Evolutionary conservation across 352 stramenopile species (phyloP), one percentile per base, ranked within the genome.

Genomic region (Globisporangium perplexum): DNA sequence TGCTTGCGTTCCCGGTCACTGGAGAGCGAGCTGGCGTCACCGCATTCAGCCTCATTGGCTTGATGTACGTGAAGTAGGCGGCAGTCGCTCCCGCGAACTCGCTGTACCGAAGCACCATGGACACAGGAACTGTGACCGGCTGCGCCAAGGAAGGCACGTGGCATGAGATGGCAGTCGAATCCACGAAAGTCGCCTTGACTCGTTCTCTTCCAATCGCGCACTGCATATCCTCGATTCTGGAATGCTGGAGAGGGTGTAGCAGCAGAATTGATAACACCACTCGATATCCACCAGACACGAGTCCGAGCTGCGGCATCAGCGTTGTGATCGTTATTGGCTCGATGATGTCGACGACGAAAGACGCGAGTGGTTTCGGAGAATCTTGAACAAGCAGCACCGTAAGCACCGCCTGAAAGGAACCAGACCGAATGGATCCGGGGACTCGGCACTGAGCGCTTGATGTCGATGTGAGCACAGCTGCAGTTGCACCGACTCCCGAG

Each of bases 181-280:
- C 26, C 7, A 77, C 14, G 17, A 50, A n/a, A 7, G 7, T 35
- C 26, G 46, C 46, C 12, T 39, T 8, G 24, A 24, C 54, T 41
- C 59, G 44, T 6, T 41, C 50, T 31, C 33, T 36, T 7, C 72
- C 72, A 45, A 83, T 55, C 8, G 54, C 58, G 23, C 72, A 83
- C 47, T 65, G 46, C 22, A 83, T 31, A 1, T n/a, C 28, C 18
- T 12, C 30, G 53, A 46, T 18, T 1, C 8, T 7, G 4, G 36
- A n/a, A 11, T 12, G 38, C 23, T 38, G 31, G 20, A 55, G 22
- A 11, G 62, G 3, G n/a, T 39, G 28, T 4, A 51, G 55, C 22
- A 49, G 54, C 5, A 17, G 14, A 8, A 15, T 45, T 35, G 23
- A 26, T 3, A 61, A 11, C 20, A 31, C 41, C 30, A 61, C 23